Percentiles rank a stretch among this genome's conserved stretches.
Evolutionary conservation across 2,329 filamentous ascomycete genomes (phyloP).

Genomic region (Sclerotiophoma versabilis): DNA sequence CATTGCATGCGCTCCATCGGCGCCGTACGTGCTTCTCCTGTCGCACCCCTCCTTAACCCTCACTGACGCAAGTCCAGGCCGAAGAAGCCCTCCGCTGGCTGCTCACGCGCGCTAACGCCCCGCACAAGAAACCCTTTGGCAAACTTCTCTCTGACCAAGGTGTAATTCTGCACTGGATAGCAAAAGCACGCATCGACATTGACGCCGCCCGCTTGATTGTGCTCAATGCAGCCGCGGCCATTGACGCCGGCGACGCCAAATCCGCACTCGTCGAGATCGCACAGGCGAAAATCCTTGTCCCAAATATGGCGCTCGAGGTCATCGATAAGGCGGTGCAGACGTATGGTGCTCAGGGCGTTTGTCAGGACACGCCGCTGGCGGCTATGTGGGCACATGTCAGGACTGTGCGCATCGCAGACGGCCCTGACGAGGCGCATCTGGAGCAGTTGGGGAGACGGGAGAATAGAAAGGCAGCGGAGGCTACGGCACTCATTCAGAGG

Average conservation of each 20-base stretch:
- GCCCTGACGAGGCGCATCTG: constrained; percentile 84
- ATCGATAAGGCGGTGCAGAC: constrained; percentile 92
- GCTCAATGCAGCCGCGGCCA: constrained; percentile 90
- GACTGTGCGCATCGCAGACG: constrained; percentile 84
- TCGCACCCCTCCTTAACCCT: background rate
- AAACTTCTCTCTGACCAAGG: constrained; percentile 85
- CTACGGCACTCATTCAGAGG: constrained; percentile 64
- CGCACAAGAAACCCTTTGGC: constrained; percentile 85
- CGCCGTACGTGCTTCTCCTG: constrained; percentile 62
- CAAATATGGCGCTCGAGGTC: constrained; percentile 78
- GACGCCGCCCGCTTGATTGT: constrained; percentile 87
- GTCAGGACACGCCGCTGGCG: constrained; percentile 87
- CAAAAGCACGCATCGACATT: constrained; percentile 87
- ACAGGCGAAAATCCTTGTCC: constrained; percentile 88
- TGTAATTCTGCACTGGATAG: constrained; percentile 78
- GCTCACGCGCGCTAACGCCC: constrained; percentile 90
- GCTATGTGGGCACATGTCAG: constrained; percentile 78
- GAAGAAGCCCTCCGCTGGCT: constrained; percentile 92
- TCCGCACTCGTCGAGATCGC: constrained; percentile 88
- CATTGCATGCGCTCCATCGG: constrained; percentile 95
- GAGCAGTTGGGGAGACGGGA: constrained; percentile 79
- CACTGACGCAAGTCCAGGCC: constrained; percentile 57
- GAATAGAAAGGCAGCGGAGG: constrained; percentile 69
- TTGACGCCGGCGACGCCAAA: constrained; percentile 86
- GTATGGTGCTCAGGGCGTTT: constrained; percentile 85